These are phyloP conservation scores for Pseudotsuga menziesii DNA, from an alignment of 75 land plant species.

Conservation along the genomic window DNA sequence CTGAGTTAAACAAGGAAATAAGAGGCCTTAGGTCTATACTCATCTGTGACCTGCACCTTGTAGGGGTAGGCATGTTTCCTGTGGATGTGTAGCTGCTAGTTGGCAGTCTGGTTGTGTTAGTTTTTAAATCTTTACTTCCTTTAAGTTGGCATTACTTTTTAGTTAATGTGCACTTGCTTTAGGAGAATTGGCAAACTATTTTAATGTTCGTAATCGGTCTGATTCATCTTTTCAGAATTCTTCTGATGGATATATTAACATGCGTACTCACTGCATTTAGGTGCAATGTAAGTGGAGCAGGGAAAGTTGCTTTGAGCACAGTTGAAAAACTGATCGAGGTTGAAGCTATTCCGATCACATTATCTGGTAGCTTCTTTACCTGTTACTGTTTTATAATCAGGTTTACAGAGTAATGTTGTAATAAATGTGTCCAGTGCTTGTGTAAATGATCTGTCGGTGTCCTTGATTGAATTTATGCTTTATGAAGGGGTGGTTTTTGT, in stretches of 20 bases:
- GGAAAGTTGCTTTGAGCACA: constrained; percentile 37
- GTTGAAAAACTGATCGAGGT: constrained; percentile 37
- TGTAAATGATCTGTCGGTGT: no score
- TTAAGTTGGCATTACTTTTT: no score
- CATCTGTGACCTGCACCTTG: constrained; percentile 9
- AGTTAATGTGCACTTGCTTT: background rate
- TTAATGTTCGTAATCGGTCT: no score
- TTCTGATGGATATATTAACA: background rate
- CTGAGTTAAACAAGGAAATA: constrained; percentile 38
- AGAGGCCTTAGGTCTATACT: constrained; percentile 41
- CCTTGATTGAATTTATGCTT: no score
- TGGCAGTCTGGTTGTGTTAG: background rate
- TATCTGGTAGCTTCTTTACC: constrained; percentile 21
- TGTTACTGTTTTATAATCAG: no score
- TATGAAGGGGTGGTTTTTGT: no score
- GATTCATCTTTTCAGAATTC: no score
- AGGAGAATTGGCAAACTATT: background rate
- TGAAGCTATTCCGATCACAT: constrained; percentile 37
- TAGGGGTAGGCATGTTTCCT: background rate
- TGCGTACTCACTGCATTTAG: constrained; percentile 10
- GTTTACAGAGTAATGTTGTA: no score
- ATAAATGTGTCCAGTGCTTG: no score
- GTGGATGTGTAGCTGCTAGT: constrained; percentile 4
- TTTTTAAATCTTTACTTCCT: background rate
- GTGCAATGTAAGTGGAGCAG: constrained; percentile 45